Conservation (phyloP, 1,284 basidiomycete genomes). For the Takashimella koratensis region DNA sequence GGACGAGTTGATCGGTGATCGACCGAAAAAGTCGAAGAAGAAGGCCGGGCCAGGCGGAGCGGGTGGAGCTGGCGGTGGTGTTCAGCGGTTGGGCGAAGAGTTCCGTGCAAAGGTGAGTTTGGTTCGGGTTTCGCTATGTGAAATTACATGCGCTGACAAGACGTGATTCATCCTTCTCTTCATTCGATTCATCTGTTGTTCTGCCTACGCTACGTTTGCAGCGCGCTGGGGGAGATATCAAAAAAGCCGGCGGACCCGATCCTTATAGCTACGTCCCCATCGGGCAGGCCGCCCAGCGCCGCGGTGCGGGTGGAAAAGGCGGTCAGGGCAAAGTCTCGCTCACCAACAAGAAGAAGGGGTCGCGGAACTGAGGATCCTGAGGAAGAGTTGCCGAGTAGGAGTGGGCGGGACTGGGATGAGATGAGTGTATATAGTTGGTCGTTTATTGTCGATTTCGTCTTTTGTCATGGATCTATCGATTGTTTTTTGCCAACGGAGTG, state of each 20-base stretch:
- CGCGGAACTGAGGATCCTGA: conserved; percentile 28
- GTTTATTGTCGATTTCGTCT: too few relatives aligned
- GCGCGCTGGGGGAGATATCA: conserved; percentile 91
- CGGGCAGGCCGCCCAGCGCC: conserved; percentile 62
- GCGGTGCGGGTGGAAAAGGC: conserved; percentile 25
- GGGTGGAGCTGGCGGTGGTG: conserved; percentile 53
- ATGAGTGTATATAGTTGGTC: too few relatives aligned
- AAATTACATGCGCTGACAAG: not conserved
- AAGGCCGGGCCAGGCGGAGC: conserved; percentile 19
- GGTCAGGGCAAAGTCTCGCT: conserved; percentile 33
- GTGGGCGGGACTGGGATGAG: too few relatives aligned
- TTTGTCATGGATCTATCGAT: too few relatives aligned
- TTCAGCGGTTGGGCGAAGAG: conserved; percentile 68
- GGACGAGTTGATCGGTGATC: conserved; percentile 62
- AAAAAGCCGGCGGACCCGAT: conserved; percentile 71
- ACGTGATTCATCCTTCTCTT: conserved; percentile 54
- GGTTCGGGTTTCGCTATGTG: too few relatives aligned
- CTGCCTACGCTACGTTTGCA: conserved; percentile 41
- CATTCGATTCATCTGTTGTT: not conserved
- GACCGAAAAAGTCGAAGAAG: conserved; percentile 47
- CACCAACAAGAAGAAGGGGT: conserved; percentile 51
- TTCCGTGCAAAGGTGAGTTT: conserved; percentile 67
- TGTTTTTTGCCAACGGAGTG: too few relatives aligned
- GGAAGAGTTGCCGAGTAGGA: too few relatives aligned
- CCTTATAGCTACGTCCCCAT: conserved; percentile 90